Evolutionary conservation across 2,329 filamentous ascomycete genomes (phyloP), one percentile per base, ranked within the genome.

Genomic region (Nemania serpens): DNA sequence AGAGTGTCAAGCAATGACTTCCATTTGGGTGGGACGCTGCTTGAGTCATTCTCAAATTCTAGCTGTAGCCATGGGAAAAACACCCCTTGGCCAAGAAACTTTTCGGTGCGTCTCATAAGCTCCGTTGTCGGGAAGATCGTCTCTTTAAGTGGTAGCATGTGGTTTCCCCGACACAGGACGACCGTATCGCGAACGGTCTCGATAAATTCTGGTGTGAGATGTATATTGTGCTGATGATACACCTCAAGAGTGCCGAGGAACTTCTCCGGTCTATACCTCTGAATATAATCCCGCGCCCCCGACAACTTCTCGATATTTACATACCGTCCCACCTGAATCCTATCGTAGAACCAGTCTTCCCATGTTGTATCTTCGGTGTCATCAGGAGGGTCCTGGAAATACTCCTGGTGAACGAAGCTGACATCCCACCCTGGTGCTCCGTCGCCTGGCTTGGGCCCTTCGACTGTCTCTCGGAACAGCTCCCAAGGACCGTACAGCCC

Each of bases 21-120:
- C 61, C 63, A 65, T 6, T 5, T 25, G 4, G 12, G 22, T 1
- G 59, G 61, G 11, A 62, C 59, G 9, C 17, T 18, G 11, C 61
- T 53, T 6, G 13, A 33, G 13, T 17, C 17, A 2, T 20, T 25
- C 11, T 51, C 29, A 1, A 33, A 36, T 6, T 65, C 60, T 22
- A 65, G 1, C 48, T 48, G 47, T 7, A 69, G 51, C 67, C 63
- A 70, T n/a, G 67, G 67, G 33, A 70, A 68, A 43, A 58, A 59
- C 1, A 47, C 59, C 4, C 36, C 43, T 0, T 42, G 29, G 17
- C 59, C 59, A 33, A 66, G 18, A 36, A 61, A 69, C 12, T 43
- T 62, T 6, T 59, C 36, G 11, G 64, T 62, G 0, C 46, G 55
- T 3, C 1, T 18, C n/a, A 59, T 42, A 5, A 65, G 57, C 1